Evolutionary conservation across 2,329 filamentous ascomycete genomes (phyloP), one percentile per base, ranked within the genome.

Genomic region (Teratosphaeria zuluensis): DNA sequence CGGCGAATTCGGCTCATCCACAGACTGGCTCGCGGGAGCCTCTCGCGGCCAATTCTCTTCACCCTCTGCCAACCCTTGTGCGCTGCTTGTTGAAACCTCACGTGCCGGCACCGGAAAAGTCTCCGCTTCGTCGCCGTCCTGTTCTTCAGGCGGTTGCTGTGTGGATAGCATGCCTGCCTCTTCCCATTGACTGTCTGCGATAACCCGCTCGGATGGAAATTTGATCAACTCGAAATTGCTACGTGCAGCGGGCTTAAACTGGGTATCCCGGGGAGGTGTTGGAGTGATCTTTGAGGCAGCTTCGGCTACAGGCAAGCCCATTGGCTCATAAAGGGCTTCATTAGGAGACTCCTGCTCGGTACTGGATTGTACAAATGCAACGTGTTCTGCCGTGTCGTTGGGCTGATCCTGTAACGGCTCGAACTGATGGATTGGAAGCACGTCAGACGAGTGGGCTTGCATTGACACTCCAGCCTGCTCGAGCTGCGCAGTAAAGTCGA

Each of bases 191-290:
- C 57, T 53, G 42, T 59, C 54, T 21, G 32, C 57, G 46, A 56
- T 31, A 21, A 59, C 57, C 7, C 54, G 57, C 46, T 59, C 57
- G 5, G 53, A 14, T 28, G 54, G 46, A 7, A 48, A 48, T n/a
- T 21, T 48, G 42, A 21, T n/a, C 42, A 24, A 19, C 9, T 48
- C 6, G 19, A 48, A 48, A 4, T 48, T n/a, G 5, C 19, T 21
- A 21, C n/a, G 42, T n/a, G 42, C 42, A 21, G 42, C 42, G 9
- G 42, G n/a, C 42, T 21, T 8, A 7, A 6, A 48, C 6, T 8
- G 4, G 42, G n/a, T 19, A 9, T 21, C 42, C 21, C 4, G 4
- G 8, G 6, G 16, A 8, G n/a, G 19, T 48, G 42, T 12, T n/a
- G n/a, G 7, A 48, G 19, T 8, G 6, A 21, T 21, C n/a, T 48